Evolutionary conservation across 192 early-diverging fungal species (phyloP), one percentile per base, ranked within the genome.

Genomic region (Coemansia sp.): DNA sequence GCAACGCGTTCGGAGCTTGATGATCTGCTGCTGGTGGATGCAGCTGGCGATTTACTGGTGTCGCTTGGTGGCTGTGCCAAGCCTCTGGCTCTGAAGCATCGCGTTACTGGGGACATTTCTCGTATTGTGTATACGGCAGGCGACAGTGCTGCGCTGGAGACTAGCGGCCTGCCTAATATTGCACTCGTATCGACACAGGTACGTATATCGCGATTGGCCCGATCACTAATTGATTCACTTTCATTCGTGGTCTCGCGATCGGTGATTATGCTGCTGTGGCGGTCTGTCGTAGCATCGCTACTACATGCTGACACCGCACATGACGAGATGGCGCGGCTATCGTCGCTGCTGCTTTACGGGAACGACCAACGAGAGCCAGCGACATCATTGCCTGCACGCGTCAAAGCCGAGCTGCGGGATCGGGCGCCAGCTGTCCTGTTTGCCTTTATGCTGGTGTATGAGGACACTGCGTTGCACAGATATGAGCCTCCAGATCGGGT

Each of bases 401-500:
- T 56, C 14, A 65, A 52, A 14, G 55, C 60, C 4, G 76, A 79
- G 61, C 49, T 79, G 20, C 55, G 63, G 13, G 61, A 69, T 14
- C 62, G 76, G 11, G 62, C 71, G 1, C 32, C 62, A 1, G 76
- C 76, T 2, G 76, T 60, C 10, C 20, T 79, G 51, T 79, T 57
- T 64, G 71, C 60, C 2, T 71, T 79, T 20, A 67, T 51, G 26
- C 63, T 79, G 29, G 76, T 79, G 14, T 67, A 67, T 12, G 71
- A 79, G 26, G 76, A 79, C 39, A 64, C 76, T 1, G 29, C 64
- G 0, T 37, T 79, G 26, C 57, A 63, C 62, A 64, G 47, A 11
- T 52, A 45, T 7, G 71, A 79, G 47, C 29, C 71, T 16, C 52
- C 23, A 11, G 19, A 52, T 20, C 59, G 61, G 18, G 11, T 79